Evolutionary conservation across 257 asterid genomes (phyloP).

Genomic region (Solanum peruvianum): DNA sequence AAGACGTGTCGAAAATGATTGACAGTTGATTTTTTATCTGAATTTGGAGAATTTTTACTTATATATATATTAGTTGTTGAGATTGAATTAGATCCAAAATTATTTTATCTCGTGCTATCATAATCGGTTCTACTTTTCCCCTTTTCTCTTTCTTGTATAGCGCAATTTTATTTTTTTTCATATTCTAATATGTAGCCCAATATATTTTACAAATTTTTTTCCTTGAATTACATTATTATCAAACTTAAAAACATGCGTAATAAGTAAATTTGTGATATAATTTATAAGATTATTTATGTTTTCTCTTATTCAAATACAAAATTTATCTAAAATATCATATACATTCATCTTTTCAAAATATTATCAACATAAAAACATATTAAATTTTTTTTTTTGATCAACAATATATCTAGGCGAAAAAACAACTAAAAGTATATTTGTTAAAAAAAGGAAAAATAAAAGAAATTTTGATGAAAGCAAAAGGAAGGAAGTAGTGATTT

Average conservation of each 20-base stretch:
- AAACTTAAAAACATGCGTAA: background rate
- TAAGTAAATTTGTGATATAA: background rate
- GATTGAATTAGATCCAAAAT: too few species aligned
- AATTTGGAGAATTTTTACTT: too few species aligned
- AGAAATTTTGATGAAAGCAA: background rate
- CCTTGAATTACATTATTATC: background rate
- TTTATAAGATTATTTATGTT: background rate
- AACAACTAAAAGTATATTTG: background rate
- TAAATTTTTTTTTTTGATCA: too few species aligned
- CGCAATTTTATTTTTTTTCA: background rate
- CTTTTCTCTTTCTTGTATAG: background rate
- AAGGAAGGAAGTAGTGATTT: background rate
- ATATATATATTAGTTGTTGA: too few species aligned
- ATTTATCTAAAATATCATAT: background rate
- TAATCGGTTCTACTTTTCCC: too few species aligned
- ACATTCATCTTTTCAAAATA: background rate
- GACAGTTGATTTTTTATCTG: too few species aligned
- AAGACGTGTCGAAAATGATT: too few species aligned
- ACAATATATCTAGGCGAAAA: background rate
- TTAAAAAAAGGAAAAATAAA: conserved; percentile 1
- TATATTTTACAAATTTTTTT: background rate
- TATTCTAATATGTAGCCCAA: background rate
- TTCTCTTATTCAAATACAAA: background rate
- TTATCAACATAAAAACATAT: background rate
- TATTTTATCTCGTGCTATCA: too few species aligned